A percentile compares a stretch with the other conserved stretches of the same genome.
Evolutionary conservation across 2,329 filamentous ascomycete species (phyloP).

Genomic region (Rutstroemia sp.): DNA sequence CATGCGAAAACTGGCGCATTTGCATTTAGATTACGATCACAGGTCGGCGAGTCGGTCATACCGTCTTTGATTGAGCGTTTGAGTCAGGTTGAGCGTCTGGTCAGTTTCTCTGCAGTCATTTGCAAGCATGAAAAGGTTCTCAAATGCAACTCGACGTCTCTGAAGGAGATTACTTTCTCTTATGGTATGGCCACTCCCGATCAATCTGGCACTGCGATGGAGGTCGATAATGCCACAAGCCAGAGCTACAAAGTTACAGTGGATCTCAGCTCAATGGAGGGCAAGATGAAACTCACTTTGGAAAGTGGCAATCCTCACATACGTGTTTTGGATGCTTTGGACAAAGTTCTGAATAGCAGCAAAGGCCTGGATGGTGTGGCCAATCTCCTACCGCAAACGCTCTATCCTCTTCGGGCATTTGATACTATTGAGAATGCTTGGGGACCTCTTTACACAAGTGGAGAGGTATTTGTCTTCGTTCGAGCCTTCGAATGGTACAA

Average conservation of each 20-base stretch:
- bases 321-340: slow-evolving; percentile 52
- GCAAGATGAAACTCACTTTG: slow-evolving; percentile 49
- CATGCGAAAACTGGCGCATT: slow-evolving; percentile 23
- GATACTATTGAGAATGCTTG: slow-evolving; percentile 52
- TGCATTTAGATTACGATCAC: slow-evolving; percentile 26
- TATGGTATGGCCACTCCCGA: slow-evolving; percentile 41
- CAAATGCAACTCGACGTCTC: slow-evolving; percentile 49
- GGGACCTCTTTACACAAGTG: slow-evolving; percentile 33
- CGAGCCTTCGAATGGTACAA: slow-evolving; percentile 50
- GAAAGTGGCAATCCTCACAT: slow-evolving; percentile 60
- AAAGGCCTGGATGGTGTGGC: slow-evolving; percentile 43
- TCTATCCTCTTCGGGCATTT: slow-evolving; percentile 57
- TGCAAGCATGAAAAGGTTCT: slow-evolving; percentile 47
- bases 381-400: slow-evolving; percentile 49
- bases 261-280: slow-evolving; percentile 43
- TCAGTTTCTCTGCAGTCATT: slow-evolving; percentile 62
- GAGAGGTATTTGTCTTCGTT: slow-evolving; percentile 44
- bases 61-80: slow-evolving; percentile 23
- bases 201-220: slow-evolving; percentile 15
- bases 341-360: slow-evolving; percentile 47
- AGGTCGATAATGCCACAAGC: slow-evolving; percentile 11
- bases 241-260: slow-evolving; percentile 46
- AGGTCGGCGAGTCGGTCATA: slow-evolving; percentile 26
- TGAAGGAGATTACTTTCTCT: slow-evolving; percentile 60
- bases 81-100: slow-evolving; percentile 60